Evolutionary conservation across 2,329 filamentous ascomycete genomes (phyloP).

Genomic region (Alternaria conjuncta): DNA sequence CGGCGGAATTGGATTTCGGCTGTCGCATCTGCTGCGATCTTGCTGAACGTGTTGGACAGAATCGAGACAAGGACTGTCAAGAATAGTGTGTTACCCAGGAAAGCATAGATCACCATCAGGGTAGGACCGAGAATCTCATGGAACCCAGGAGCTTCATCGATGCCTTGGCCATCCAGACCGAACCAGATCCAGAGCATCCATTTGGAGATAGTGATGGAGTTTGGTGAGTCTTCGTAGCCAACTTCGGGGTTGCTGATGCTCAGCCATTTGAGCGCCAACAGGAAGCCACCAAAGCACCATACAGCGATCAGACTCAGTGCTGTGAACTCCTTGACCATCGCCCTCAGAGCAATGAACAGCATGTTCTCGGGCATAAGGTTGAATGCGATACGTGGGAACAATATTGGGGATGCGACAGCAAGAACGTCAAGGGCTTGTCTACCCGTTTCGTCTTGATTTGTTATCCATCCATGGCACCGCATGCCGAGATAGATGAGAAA

Average conservation of each 20-base stretch:
- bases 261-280: conserved; percentile 81
- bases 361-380: conserved; percentile 84
- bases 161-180: conserved; percentile 73
- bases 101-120: conserved; percentile 83
- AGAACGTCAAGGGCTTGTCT: conserved; percentile 79
- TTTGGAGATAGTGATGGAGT: conserved; percentile 75
- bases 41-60: conserved; percentile 82
- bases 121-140: conserved; percentile 80
- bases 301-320: conserved; percentile 74
- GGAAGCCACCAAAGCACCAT: conserved; percentile 85
- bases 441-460: conserved; percentile 56
- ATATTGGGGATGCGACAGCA: conserved; percentile 77
- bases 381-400: conserved; percentile 81
- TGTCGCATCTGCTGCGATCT: conserved; percentile 75
- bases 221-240: conserved; percentile 52
- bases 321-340: conserved; percentile 88
- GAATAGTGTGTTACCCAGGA: conserved; percentile 85
- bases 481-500: conserved; percentile 72
- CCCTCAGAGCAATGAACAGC: conserved; percentile 78
- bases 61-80: conserved; percentile 89
- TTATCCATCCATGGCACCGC: conserved; percentile 69
- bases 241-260: conserved; percentile 52
- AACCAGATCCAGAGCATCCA: conserved; percentile 98
- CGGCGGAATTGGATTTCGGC: conserved; percentile 85
- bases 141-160: conserved; percentile 68